These are phyloP conservation scores for Auriscalpium orientale DNA, from an alignment of 768 basidiomycete species.

Conservation along the genomic window DNA sequence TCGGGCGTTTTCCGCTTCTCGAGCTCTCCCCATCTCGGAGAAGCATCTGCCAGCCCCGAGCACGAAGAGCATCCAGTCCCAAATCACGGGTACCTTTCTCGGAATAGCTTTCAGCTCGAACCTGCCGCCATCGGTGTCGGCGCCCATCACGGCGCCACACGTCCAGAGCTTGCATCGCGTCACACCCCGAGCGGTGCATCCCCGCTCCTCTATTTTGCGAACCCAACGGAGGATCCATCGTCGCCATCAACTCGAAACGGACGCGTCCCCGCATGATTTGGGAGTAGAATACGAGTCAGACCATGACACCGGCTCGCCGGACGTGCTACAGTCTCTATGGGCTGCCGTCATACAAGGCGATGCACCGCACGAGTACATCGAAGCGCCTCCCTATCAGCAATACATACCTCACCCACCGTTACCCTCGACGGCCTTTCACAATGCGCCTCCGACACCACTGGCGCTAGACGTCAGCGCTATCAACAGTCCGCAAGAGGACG, in stretches of 20 bases:
- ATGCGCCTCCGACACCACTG: neutral
- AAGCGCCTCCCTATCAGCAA: neutral
- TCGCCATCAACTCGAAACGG: slow-evolving; percentile 14
- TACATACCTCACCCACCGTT: neutral
- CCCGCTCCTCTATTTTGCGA: slow-evolving; percentile 41
- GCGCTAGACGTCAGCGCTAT: neutral
- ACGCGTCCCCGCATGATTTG: neutral
- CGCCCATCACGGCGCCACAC: neutral
- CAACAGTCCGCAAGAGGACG: neutral
- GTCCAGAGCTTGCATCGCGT: slow-evolving; percentile 19
- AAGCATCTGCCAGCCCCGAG: too few relatives aligned
- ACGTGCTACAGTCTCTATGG: neutral
- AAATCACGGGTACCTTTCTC: neutral
- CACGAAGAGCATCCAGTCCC: neutral
- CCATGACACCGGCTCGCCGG: neutral
- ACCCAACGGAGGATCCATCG: slow-evolving; percentile 42
- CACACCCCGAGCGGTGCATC: slow-evolving; percentile 39
- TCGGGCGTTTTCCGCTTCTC: neutral
- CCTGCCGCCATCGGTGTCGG: neutral
- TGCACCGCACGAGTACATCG: neutral
- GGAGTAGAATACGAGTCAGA: neutral
- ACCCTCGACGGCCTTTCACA: neutral
- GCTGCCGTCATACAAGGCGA: neutral
- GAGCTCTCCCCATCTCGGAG: neutral
- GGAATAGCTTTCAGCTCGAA: neutral